These are phyloP conservation scores for Taiwanofungus camphoratus DNA, from an alignment of 1,284 basidiomycete genomes.

Conservation along the genomic window DNA sequence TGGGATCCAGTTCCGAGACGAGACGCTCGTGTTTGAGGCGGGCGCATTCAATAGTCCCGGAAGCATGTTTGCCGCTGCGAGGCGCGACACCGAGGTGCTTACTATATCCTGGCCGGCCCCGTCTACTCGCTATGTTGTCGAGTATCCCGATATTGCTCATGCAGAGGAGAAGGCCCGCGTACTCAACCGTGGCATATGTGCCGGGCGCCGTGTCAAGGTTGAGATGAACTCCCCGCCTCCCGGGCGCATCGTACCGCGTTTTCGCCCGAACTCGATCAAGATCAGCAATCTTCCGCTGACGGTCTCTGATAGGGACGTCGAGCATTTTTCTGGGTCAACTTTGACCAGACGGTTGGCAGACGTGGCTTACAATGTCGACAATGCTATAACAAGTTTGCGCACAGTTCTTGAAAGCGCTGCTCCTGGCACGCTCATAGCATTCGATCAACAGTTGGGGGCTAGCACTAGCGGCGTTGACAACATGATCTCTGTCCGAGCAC, in stretches of 20 bases:
- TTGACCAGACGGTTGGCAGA: background rate
- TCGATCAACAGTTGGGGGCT: background rate
- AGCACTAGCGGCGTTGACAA: constrained; percentile 19
- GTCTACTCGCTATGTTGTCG: constrained; percentile 1
- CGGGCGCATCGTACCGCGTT: constrained; percentile 18
- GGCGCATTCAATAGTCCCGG: constrained; percentile 4
- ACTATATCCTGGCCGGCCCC: constrained; percentile 6
- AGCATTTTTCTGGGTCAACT: constrained; percentile 8
- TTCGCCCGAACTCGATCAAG: constrained; percentile 29
- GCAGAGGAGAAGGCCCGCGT: constrained; percentile 26
- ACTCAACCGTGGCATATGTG: constrained; percentile 29
- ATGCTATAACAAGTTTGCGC: background rate
- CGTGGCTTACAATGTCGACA: background rate
- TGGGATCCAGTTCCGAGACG: constrained; percentile 4
- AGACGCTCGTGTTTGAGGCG: constrained; percentile 4
- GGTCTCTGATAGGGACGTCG: constrained; percentile 14
- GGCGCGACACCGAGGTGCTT: background rate
- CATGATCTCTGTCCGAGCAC: constrained; percentile 30
- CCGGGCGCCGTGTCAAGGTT: constrained; percentile 37
- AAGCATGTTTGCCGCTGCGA: background rate
- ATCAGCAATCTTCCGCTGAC: constrained; percentile 28
- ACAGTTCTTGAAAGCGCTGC: background rate
- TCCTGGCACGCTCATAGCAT: background rate
- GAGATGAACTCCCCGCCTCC: constrained; percentile 33
- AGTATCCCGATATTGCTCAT: constrained; percentile 11